Evolutionary conservation across 83 land plant genomes (phyloP).

Genomic region (Diphasiastrum complanatum): DNA sequence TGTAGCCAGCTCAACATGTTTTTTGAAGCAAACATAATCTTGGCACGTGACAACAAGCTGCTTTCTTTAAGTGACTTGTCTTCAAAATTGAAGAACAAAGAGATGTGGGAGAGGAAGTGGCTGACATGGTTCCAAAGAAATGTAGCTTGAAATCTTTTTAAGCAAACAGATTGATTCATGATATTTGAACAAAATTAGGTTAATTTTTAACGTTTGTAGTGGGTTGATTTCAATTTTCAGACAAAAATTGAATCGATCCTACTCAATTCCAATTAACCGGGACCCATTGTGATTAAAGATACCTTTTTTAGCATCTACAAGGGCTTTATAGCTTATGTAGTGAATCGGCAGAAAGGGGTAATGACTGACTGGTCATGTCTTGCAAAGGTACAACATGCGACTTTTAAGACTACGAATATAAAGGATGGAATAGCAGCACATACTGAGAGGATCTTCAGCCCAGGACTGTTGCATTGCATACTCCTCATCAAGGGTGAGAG

Average conservation of each 20-base stretch:
- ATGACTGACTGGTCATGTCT: background rate
- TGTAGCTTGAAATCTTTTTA: no score
- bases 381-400: background rate
- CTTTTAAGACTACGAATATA: background rate
- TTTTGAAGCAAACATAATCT: no score
- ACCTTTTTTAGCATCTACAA: background rate
- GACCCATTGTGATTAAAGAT: background rate
- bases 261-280: background rate
- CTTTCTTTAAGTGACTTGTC: no score
- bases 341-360: background rate
- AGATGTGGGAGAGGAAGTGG: no score
- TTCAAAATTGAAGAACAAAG: no score
- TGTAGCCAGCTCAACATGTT: no score
- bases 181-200: no score
- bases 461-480: constrained; percentile 69
- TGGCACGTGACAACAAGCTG: no score
- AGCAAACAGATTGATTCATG: no score
- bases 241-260: background rate
- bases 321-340: background rate
- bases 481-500: constrained; percentile 61
- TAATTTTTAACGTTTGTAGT: no score
- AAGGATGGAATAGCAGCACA: background rate
- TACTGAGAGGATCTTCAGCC: constrained; percentile 64
- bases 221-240: background rate
- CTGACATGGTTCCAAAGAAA: no score